Evolutionary conservation across 805 yeast genomes (phyloP).

Genomic region (Wickerhamiella sorbophila): DNA sequence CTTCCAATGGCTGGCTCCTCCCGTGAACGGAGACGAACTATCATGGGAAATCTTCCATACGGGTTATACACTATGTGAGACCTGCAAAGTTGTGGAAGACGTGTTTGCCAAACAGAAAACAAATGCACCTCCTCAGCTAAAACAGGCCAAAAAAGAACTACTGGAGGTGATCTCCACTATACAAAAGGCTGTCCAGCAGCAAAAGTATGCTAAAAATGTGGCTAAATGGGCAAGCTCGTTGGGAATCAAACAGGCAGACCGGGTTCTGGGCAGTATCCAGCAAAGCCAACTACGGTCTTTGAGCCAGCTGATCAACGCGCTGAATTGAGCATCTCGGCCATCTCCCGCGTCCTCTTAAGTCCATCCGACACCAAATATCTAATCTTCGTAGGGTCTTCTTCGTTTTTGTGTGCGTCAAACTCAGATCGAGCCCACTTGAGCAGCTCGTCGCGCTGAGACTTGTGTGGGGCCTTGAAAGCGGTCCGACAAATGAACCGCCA

Average conservation of each 20-base stretch:
- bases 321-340: slow-evolving; percentile 17
- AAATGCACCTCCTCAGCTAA: not conserved
- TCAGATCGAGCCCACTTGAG: slow-evolving; percentile 25
- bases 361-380: slow-evolving; percentile 24
- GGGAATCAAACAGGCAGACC: not conserved
- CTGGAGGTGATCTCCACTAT: not conserved
- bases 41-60: slow-evolving; percentile 21
- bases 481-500: slow-evolving; percentile 24
- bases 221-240: not conserved
- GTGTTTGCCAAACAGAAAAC: slow-evolving; percentile 10
- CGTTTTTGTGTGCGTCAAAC: slow-evolving; percentile 20
- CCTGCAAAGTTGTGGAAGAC: slow-evolving; percentile 12
- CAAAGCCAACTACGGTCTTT: not conserved
- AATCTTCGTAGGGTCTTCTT: slow-evolving; percentile 22
- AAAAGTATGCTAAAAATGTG: not conserved
- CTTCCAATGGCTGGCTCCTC: not conserved
- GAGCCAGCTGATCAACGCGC: not conserved
- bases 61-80: slow-evolving; percentile 19
- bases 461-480: slow-evolving; percentile 18
- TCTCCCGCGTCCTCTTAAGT: slow-evolving; percentile 21
- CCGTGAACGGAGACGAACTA: not conserved
- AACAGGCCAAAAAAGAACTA: not conserved
- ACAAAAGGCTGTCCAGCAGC: not conserved
- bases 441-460: slow-evolving; percentile 19
- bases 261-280: not conserved